These are phyloP conservation scores for Plasmodium blacklocki DNA, from an alignment of 169 alveolate genomes.

Conservation along the genomic window DNA sequence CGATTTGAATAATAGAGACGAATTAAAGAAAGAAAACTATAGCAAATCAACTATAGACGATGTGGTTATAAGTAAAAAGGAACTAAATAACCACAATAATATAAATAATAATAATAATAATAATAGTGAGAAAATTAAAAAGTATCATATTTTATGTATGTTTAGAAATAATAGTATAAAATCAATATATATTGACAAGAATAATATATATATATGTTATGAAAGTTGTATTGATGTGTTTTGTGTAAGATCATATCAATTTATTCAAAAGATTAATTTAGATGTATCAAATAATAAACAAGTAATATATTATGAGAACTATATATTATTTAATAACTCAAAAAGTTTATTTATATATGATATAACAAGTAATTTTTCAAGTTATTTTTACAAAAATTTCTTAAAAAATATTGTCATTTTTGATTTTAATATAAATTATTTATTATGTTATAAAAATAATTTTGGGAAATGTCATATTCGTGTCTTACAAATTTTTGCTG, in stretches of 20 bases:
- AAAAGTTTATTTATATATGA: conserved; percentile 71
- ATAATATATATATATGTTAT: conserved; percentile 40
- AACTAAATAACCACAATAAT: background rate
- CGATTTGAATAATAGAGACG: conserved; percentile 5
- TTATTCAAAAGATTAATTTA: conserved; percentile 33
- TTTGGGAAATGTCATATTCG: conserved; percentile 77
- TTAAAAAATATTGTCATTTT: conserved; percentile 74
- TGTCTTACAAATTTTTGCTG: conserved; percentile 50
- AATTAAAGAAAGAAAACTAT: background rate
- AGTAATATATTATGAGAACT: conserved; percentile 55
- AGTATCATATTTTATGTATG: conserved; percentile 69
- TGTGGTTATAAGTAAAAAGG: conserved; percentile 6
- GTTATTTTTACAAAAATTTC: conserved; percentile 75
- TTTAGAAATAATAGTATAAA: conserved; percentile 70
- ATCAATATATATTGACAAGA: conserved; percentile 55
- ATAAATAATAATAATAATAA: background rate
- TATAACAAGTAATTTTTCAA: conserved; percentile 59
- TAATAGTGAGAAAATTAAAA: conserved; percentile 27
- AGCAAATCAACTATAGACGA: background rate
- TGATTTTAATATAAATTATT: conserved; percentile 72
- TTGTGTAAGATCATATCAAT: conserved; percentile 61
- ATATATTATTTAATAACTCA: conserved; percentile 73
- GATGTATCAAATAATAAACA: conserved; percentile 61
- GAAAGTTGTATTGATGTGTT: conserved; percentile 71
- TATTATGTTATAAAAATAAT: conserved; percentile 69